These are phyloP conservation scores for Yamadazyma takamatsuzukensis DNA, from an alignment of 805 yeast species.

Conservation along the genomic window DNA sequence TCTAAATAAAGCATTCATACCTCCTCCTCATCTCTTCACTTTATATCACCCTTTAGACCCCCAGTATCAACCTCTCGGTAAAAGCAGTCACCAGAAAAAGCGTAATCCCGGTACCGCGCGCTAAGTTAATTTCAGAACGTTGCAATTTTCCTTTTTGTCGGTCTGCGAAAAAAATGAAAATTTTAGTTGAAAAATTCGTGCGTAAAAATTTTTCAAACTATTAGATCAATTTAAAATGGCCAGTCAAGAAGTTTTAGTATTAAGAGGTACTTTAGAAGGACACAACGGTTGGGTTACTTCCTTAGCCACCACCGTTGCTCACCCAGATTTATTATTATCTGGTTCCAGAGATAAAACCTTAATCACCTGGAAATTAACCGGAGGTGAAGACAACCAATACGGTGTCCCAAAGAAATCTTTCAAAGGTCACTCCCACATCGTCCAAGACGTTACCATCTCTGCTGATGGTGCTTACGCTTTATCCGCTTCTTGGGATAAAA, in stretches of 20 bases:
- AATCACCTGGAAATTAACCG: slow-evolving; percentile 95
- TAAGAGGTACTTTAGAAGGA: slow-evolving; percentile 99
- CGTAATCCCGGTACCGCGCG: slow-evolving; percentile 36
- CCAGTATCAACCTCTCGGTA: slow-evolving; percentile 21
- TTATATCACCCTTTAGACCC: slow-evolving; percentile 2
- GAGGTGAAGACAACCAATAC: slow-evolving; percentile 88
- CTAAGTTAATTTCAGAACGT: slow-evolving; percentile 24
- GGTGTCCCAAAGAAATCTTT: slow-evolving; percentile 98
- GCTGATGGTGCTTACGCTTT: slow-evolving; percentile 97
- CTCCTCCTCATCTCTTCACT: background rate
- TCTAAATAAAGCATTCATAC: no score
- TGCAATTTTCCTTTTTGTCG: background rate
- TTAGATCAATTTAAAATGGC: slow-evolving; percentile 45
- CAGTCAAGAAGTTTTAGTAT: slow-evolving; percentile 94
- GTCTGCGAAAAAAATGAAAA: slow-evolving; percentile 5
- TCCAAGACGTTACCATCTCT: slow-evolving; percentile 95
- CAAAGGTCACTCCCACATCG: slow-evolving; percentile 99
- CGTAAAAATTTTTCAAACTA: slow-evolving; percentile 14
- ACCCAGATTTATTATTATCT: slow-evolving; percentile 97
- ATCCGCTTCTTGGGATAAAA: slow-evolving; percentile 99
- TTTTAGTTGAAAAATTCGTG: slow-evolving; percentile 6
- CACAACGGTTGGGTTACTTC: slow-evolving; percentile 90
- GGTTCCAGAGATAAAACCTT: slow-evolving; percentile 99
- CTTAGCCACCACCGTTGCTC: slow-evolving; percentile 95
- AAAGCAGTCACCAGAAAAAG: slow-evolving; percentile 36